A percentile compares a stretch with the other conserved stretches of the same genome.
Evolutionary conservation across 2,329 filamentous ascomycete species (phyloP).

Genomic region (Penicillium aurantiogriseum): DNA sequence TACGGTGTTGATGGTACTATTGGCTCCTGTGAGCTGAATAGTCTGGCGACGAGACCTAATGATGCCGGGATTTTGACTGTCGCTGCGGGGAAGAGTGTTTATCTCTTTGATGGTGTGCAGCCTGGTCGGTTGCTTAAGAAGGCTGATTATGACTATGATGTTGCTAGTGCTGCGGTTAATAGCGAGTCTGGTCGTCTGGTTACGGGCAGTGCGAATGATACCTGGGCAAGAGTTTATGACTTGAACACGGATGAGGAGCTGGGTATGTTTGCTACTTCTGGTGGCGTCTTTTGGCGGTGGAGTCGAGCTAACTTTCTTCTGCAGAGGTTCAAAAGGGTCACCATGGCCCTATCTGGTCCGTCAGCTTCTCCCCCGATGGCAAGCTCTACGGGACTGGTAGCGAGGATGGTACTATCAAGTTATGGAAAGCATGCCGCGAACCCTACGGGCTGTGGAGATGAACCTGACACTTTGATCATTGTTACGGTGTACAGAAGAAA

Average conservation of each 20-base stretch:
- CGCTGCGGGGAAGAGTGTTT: conserved; percentile 88
- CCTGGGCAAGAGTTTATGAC: conserved; percentile 93
- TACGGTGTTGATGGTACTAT: conserved; percentile 80
- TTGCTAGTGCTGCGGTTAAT: conserved; percentile 88
- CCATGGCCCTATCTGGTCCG: conserved; percentile 95
- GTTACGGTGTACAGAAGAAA: conserved; percentile 6
- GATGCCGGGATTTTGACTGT: conserved; percentile 77
- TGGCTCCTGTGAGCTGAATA: conserved; percentile 86
- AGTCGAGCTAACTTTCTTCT: conserved; percentile 8
- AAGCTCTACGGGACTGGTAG: conserved; percentile 95
- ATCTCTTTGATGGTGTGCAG: conserved; percentile 78
- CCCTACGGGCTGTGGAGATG: conserved; percentile 66
- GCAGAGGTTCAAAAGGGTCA: conserved; percentile 92
- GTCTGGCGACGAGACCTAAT: conserved; percentile 59
- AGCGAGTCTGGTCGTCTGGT: conserved; percentile 77
- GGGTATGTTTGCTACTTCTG: conserved; percentile 44
- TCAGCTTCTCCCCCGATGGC: conserved; percentile 90
- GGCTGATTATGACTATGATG: conserved; percentile 75
- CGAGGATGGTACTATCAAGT: conserved; percentile 95
- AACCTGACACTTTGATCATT: neutral
- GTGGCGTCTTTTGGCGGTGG: neutral
- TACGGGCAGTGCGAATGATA: conserved; percentile 86
- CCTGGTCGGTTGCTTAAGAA: conserved; percentile 74
- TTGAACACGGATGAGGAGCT: conserved; percentile 81
- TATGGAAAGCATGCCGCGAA: conserved; percentile 69